Base-by-base conservation (phyloP, 768 basidiomycete species). In the Termitomyces sp. region DNA sequence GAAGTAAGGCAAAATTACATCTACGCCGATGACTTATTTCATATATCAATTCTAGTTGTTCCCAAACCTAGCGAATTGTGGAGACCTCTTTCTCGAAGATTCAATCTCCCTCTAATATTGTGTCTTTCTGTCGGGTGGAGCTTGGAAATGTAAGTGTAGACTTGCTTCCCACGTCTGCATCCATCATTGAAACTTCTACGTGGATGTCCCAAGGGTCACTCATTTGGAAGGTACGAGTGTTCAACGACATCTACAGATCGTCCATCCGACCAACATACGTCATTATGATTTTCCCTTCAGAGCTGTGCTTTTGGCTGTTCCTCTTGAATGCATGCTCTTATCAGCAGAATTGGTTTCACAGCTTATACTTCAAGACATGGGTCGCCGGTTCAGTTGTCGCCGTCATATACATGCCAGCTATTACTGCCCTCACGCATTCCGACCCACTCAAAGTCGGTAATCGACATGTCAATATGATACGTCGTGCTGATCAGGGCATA, bases 231-330 rank as follows among this genome's bases (percentile, higher is more conserved):
- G 89, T 87, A 61, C 45, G 67, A 28, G 41, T 47, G n/a, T 35
- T 35, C 11, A 46, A 28, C 5, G 19, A 12, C 15, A 46, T 45
- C 10, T 42, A 38, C 44, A 7, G 26, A 41, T 12, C 15, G 48
- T 23, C 17, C 7, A n/a, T 33, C 48, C 50, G 15, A 49, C 48
- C 57, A 58, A 57, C 33, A 59, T 40, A 26, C 48, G 31, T 49
- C 50, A 54, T 51, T 33, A 35, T 8, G n/a, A 14, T 28, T 37
- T n/a, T 10, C 19, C 28, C 11, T 6, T 5, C 56, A 91, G 91
- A 94, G 62, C 75, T 93, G 0, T 93, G 89, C 64, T 94, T 94
- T 68, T 93, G 91, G 91, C 72, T 92, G 9, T 94, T 90, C 73
- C 80, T 94, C 40, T 73, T 92, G 40, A 87, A 87, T 54, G 74